phyloP scores from a whole-genome alignment of 2,329 filamentous ascomycete genomes.

The Fusarium kyushuense region DNA sequence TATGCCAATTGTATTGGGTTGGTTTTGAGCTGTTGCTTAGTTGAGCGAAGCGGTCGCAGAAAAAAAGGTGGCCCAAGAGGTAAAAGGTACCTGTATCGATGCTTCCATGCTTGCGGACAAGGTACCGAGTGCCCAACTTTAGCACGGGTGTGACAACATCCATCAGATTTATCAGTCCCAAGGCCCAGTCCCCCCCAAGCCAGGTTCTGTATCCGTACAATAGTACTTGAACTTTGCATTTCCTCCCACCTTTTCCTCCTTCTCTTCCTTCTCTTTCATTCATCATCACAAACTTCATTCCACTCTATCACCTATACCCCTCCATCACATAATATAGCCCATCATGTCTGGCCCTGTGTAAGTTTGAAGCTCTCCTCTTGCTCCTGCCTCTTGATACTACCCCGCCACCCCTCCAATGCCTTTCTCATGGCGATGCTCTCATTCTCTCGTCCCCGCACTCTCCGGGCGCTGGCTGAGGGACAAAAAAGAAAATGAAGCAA shows the following conservation, averaged over 20 bases:
- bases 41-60: conserved; percentile 29
- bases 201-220: conserved; percentile 45
- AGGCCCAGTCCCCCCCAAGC: neutral
- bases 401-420: conserved; percentile 56
- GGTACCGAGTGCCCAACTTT: conserved; percentile 42
- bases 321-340: conserved; percentile 45
- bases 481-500: conserved; percentile 26
- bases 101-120: conserved; percentile 25
- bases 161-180: conserved; percentile 15
- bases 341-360: conserved; percentile 77
- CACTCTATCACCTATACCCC: conserved; percentile 23
- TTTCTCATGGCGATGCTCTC: conserved; percentile 41
- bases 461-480: conserved; percentile 30
- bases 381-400: conserved; percentile 48
- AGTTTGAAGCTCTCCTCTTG: conserved; percentile 57
- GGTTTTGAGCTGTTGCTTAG: conserved; percentile 39
- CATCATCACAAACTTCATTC: conserved; percentile 31
- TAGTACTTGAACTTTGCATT: conserved; percentile 30
- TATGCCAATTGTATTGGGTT: conserved; percentile 36
- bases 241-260: conserved; percentile 34
- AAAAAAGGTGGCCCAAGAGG: conserved; percentile 21
- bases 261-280: conserved; percentile 38
- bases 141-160: conserved; percentile 40
- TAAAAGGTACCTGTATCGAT: neutral
- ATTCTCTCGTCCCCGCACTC: conserved; percentile 54